These are phyloP conservation scores for Magnusiomyces sp. DNA, from an alignment of 1,139 yeast species.

Conservation along the genomic window DNA sequence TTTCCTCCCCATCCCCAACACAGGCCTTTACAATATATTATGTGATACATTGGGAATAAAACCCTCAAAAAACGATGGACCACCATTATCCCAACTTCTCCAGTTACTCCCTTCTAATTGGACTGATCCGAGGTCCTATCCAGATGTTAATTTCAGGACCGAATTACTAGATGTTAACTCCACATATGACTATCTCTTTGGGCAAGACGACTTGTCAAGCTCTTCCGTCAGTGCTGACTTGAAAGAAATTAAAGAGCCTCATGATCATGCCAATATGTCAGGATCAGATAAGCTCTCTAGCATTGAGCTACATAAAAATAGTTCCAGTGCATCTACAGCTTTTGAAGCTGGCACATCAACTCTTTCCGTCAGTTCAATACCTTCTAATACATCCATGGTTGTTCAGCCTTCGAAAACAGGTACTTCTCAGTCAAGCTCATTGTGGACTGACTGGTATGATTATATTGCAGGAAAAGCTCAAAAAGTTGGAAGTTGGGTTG, in stretches of 20 bases:
- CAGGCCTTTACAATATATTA: constrained; percentile 63
- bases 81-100: constrained; percentile 24
- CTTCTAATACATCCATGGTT: background rate
- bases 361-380: background rate
- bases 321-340: background rate
- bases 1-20: constrained; percentile 60
- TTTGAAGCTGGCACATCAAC: background rate
- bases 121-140: constrained; percentile 49
- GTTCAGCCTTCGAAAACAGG: constrained; percentile 16
- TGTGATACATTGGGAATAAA: constrained; percentile 56
- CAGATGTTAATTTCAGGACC: constrained; percentile 44
- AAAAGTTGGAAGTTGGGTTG: background rate
- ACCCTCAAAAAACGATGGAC: constrained; percentile 59
- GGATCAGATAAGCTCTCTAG: no score
- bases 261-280: background rate
- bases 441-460: constrained; percentile 3
- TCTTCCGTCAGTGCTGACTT: background rate
- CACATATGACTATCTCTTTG: constrained; percentile 27
- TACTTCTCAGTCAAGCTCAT: constrained; percentile 9
- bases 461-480: constrained; percentile 3
- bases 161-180: constrained; percentile 27
- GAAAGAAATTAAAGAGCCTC: background rate
- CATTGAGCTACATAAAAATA: no score
- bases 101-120: constrained; percentile 40
- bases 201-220: constrained; percentile 2